Conservation (phyloP, 2,329 filamentous ascomycete genomes). For the Orbilia oligospora region DNA sequence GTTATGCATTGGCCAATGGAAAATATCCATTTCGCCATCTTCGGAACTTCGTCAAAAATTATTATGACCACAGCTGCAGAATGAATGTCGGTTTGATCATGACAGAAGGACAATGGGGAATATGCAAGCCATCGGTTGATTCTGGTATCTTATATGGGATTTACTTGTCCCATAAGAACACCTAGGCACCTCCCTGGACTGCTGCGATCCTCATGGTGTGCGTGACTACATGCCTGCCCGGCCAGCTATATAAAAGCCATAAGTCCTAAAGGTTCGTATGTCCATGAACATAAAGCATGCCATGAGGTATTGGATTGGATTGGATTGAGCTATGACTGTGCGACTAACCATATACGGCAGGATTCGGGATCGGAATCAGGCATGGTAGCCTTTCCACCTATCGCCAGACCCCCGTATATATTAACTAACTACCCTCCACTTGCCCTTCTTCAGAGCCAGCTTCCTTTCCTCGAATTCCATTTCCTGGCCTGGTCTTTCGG, state of each 20-base stretch:
- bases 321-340: slow-evolving; percentile 9
- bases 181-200: neutral
- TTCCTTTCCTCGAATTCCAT: neutral
- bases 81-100: slow-evolving; percentile 7
- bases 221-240: too few species aligned
- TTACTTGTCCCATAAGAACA: neutral
- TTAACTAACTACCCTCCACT: neutral
- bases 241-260: neutral
- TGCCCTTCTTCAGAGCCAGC: neutral
- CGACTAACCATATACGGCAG: slow-evolving; percentile 34
- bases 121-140: neutral
- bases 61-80: neutral
- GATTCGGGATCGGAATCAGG: slow-evolving; percentile 14
- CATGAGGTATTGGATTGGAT: slow-evolving; percentile 14
- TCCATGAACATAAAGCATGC: neutral
- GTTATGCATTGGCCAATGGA: neutral
- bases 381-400: slow-evolving; percentile 6
- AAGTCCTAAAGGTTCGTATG: neutral
- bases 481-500: slow-evolving; percentile 17
- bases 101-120: neutral
- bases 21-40: slow-evolving; percentile 16
- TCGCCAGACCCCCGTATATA: slow-evolving; percentile 9
- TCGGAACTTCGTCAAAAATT: slow-evolving; percentile 1
- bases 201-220: neutral
- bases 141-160: neutral